phyloP scores from a whole-genome alignment of 257 asterid genomes.

The Capsicum chinense region DNA sequence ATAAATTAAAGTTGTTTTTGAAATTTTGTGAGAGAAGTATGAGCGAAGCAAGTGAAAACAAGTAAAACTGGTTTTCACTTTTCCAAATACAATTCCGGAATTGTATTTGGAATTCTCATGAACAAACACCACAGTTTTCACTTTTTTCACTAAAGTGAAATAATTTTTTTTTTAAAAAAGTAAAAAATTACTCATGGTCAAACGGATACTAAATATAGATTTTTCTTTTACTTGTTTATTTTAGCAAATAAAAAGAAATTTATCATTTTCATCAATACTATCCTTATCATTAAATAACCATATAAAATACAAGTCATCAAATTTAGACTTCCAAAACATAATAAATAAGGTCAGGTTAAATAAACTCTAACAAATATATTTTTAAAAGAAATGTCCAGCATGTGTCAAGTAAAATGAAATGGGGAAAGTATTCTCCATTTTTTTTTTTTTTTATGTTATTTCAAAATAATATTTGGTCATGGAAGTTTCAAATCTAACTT shows the following conservation, averaged over 20 bases:
- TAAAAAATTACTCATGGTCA: too few species aligned
- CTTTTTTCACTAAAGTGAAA: too few species aligned
- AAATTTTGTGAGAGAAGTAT: too few species aligned
- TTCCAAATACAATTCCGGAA: too few species aligned
- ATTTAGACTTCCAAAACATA: neutral
- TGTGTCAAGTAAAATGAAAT: neutral
- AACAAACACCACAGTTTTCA: too few species aligned
- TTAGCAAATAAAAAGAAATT: neutral
- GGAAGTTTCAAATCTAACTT: neutral
- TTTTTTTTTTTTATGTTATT: neutral
- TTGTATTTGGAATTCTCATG: too few species aligned
- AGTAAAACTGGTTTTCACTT: too few species aligned
- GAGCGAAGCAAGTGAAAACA: too few species aligned
- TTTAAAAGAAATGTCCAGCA: neutral
- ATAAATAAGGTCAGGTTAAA: neutral
- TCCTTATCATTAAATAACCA: neutral
- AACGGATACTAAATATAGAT: neutral
- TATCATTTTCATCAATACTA: neutral
- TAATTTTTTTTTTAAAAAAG: too few species aligned
- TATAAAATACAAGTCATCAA: neutral
- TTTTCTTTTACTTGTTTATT: neutral
- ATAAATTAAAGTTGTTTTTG: too few species aligned
- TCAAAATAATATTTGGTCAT: neutral
- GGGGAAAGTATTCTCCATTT: neutral
- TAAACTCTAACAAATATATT: neutral